A percentile compares a stretch with the other conserved stretches of the same genome.
phyloP scores from a whole-genome alignment of 345 rosid genomes.

The Populus alba region DNA sequence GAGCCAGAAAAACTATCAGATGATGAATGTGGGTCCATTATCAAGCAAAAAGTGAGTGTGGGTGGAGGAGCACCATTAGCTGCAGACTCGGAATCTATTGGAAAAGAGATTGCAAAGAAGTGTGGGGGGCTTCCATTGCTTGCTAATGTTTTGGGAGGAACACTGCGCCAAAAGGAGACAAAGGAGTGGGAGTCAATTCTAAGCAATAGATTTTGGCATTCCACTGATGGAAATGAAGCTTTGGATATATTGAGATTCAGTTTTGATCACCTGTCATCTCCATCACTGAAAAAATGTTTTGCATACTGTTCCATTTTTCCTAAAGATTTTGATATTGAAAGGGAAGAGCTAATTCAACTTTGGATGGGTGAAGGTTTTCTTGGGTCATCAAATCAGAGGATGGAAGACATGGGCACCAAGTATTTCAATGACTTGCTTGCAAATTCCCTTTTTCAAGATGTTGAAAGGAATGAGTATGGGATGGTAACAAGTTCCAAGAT shows the following conservation, averaged over 20 bases:
- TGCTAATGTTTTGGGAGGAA: not conserved
- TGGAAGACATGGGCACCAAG: no score
- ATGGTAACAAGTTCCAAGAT: no score
- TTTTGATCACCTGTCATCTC: slow-evolving; percentile 8
- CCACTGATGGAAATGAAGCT: not conserved
- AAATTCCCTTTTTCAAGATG: no score
- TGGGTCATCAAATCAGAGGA: no score
- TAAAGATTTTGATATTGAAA: not conserved
- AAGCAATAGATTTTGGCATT: slow-evolving; percentile 11
- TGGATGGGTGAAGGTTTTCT: slow-evolving; percentile 2
- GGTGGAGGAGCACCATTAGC: not conserved
- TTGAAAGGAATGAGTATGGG: no score
- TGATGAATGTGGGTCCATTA: no score
- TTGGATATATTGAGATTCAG: not conserved
- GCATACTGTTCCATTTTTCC: slow-evolving; percentile 10
- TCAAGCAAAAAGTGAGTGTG: no score
- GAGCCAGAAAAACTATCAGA: no score
- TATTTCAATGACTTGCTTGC: no score
- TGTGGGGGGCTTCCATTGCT: no score
- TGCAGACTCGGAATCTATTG: slow-evolving; percentile 8
- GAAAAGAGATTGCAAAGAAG: not conserved
- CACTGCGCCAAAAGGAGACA: not conserved
- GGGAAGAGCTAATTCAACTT: not conserved
- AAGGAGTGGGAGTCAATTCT: slow-evolving; percentile 11
- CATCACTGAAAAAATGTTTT: slow-evolving; percentile 10